A percentile compares a stretch with the other conserved stretches of the same genome.
Conservation (phyloP, 1,284 basidiomycete genomes). For the Sanghuangporus sanghuang region DNA sequence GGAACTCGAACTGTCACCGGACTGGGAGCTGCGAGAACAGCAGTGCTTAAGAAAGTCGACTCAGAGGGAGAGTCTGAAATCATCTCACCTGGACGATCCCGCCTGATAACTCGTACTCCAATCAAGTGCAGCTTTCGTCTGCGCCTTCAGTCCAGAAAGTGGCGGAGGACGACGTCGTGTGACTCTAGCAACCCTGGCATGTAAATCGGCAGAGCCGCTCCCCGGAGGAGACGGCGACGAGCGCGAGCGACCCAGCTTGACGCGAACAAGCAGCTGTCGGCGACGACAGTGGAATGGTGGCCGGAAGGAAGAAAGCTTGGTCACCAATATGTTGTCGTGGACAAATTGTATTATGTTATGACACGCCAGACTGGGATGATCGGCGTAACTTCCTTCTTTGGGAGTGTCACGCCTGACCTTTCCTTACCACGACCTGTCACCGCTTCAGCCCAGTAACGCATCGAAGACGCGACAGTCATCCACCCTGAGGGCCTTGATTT, state of each 20-base stretch:
- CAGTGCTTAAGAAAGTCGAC: constrained; percentile 13
- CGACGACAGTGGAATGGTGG: constrained; percentile 11
- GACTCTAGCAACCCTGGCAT: constrained; percentile 4
- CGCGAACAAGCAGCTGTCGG: neutral
- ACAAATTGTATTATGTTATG: neutral
- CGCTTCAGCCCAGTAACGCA: neutral
- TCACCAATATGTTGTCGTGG: neutral
- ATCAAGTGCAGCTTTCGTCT: constrained; percentile 36
- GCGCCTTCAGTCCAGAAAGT: constrained; percentile 22
- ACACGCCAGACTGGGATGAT: neutral
- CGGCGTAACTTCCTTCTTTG: neutral
- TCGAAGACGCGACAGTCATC: neutral
- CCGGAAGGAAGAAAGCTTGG: neutral
- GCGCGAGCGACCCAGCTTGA: constrained; percentile 70
- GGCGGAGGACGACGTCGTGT: constrained; percentile 21
- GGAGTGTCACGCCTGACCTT: neutral
- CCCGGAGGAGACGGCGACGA: constrained; percentile 69
- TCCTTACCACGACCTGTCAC: neutral
- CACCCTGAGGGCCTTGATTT: neutral
- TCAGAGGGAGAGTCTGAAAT: neutral
- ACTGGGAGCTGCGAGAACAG: constrained; percentile 13
- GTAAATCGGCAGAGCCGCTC: constrained; percentile 12
- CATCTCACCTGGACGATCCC: constrained; percentile 63
- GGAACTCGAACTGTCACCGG: constrained; percentile 14
- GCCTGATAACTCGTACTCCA: constrained; percentile 85